Conservation (phyloP, 1,284 basidiomycete genomes). For the Cystobasidiaceae sp. region DNA sequence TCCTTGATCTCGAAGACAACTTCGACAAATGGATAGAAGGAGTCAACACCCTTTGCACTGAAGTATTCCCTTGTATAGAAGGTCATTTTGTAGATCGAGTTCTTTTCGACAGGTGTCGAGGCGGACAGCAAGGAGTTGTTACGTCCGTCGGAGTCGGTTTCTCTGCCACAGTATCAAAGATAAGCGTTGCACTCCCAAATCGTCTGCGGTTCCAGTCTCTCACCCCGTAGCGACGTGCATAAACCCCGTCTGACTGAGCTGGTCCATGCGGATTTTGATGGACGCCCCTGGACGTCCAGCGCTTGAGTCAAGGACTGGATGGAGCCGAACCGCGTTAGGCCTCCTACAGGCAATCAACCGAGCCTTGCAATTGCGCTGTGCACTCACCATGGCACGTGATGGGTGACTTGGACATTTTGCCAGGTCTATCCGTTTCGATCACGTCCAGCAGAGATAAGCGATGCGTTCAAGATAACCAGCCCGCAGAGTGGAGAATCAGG, state of each 20-base stretch:
- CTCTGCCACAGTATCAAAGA: slow-evolving; percentile 11
- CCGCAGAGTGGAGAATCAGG: too few species aligned
- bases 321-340: background rate
- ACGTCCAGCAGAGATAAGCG: background rate
- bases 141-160: slow-evolving; percentile 43
- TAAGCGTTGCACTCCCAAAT: background rate
- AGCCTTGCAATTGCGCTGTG: too few species aligned
- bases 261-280: slow-evolving; percentile 42
- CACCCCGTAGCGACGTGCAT: slow-evolving; percentile 39
- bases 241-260: slow-evolving; percentile 41
- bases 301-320: slow-evolving; percentile 44
- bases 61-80: slow-evolving; percentile 44
- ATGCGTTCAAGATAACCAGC: background rate
- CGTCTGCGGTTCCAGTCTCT: background rate
- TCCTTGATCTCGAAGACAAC: slow-evolving; percentile 44
- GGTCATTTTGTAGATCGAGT: slow-evolving; percentile 44
- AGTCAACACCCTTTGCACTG: slow-evolving; percentile 35
- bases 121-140: slow-evolving; percentile 38
- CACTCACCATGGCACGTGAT: slow-evolving; percentile 45
- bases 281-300: slow-evolving; percentile 43
- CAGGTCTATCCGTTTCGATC: background rate
- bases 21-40: slow-evolving; percentile 45
- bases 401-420: slow-evolving; percentile 34
- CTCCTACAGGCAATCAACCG: background rate
- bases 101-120: slow-evolving; percentile 33